Conservation (phyloP, 75 land plant genomes). For the Larix kaempferi region DNA sequence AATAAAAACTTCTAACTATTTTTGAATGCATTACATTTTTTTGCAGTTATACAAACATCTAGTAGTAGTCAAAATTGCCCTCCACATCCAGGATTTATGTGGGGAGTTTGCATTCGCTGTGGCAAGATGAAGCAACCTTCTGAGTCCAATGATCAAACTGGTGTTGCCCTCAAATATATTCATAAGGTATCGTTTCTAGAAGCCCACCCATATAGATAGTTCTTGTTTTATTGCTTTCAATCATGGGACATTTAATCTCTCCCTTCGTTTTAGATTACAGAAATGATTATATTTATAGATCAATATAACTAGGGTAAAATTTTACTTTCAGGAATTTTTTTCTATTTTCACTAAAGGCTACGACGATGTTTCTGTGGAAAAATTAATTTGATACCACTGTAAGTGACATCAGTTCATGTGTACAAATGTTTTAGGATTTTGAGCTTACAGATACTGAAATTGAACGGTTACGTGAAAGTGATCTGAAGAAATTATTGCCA, state of each 20-base stretch:
- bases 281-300: constrained; percentile 2
- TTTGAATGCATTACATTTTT: constrained; percentile 3
- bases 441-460: constrained; percentile 63
- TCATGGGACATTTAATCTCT: background rate
- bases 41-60: constrained; percentile 4
- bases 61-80: constrained; percentile 26
- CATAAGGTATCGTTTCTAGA: constrained; percentile 57
- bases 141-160: constrained; percentile 41
- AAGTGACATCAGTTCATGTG: background rate
- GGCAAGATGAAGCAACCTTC: constrained; percentile 39
- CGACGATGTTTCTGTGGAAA: background rate
- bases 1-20: background rate
- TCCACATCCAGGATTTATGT: constrained; percentile 75
- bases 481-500: constrained; percentile 53
- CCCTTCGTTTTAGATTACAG: background rate
- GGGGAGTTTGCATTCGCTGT: constrained; percentile 69
- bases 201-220: background rate
- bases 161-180: constrained; percentile 75
- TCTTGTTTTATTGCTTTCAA: background rate
- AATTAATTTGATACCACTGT: background rate
- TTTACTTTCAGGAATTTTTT: background rate
- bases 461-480: constrained; percentile 51
- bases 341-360: background rate
- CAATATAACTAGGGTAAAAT: background rate
- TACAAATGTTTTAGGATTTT: constrained; percentile 46